phyloP scores from a whole-genome alignment of 495 filamentous ascomycete genomes.

The Pseudomonodictys pantanalensis region DNA sequence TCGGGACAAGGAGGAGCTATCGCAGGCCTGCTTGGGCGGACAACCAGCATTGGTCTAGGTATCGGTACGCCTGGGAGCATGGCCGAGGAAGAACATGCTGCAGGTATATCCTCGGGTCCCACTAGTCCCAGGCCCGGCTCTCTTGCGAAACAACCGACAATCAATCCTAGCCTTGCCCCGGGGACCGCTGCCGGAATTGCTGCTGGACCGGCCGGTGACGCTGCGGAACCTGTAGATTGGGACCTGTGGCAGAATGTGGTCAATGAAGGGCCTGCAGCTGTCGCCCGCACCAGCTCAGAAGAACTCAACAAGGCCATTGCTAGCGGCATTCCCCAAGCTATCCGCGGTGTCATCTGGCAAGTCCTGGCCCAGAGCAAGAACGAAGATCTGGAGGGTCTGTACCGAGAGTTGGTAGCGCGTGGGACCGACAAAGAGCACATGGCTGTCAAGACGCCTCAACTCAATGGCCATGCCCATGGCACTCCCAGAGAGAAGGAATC shows the following conservation, averaged over 20 bases:
- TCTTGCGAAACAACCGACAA: conserved; percentile 38
- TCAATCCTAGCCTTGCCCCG: conserved; percentile 66
- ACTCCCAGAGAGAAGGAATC: conserved; percentile 60
- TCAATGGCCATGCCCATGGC: conserved; percentile 46
- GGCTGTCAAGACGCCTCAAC: conserved; percentile 46
- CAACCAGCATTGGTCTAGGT: conserved; percentile 51
- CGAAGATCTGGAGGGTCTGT: conserved; percentile 82
- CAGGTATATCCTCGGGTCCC: conserved; percentile 23
- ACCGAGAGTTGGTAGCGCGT: conserved; percentile 73
- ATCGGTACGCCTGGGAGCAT: conserved; percentile 55
- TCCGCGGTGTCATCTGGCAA: conserved; percentile 97
- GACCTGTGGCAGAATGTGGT: conserved; percentile 97
- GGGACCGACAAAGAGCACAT: conserved; percentile 66
- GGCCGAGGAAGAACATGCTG: conserved; percentile 49
- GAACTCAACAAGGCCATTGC: conserved; percentile 89
- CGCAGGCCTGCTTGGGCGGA: conserved; percentile 45
- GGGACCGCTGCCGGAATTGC: conserved; percentile 78
- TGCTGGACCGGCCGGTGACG: conserved; percentile 67
- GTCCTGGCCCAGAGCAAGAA: conserved; percentile 91
- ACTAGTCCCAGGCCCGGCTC: conserved; percentile 27
- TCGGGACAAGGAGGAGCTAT: conserved; percentile 41
- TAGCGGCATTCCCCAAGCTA: conserved; percentile 88
- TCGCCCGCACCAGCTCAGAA: conserved; percentile 77
- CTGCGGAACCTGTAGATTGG: conserved; percentile 78
- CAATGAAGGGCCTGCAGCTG: conserved; percentile 82